phyloP scores from a whole-genome alignment of 306 rosid genomes.

The Arachis stenosperma region DNA sequence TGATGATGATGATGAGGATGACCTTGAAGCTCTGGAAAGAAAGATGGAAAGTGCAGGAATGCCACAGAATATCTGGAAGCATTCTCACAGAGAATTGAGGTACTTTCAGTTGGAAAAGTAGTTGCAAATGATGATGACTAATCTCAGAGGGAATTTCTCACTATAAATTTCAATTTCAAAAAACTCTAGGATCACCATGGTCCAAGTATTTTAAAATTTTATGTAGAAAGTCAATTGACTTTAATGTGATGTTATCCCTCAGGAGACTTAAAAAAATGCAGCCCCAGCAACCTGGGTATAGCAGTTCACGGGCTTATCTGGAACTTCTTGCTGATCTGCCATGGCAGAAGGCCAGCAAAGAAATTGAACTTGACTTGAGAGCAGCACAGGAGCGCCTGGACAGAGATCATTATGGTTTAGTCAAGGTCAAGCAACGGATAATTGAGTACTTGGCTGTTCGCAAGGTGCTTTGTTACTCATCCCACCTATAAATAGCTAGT shows the following conservation, averaged over 20 bases:
- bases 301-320: constrained; percentile 86
- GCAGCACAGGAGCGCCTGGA: constrained; percentile 90
- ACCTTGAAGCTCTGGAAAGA: constrained; percentile 84
- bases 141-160: constrained; percentile 8
- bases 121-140: constrained; percentile 11
- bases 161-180: constrained; percentile 25
- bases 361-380: constrained; percentile 78
- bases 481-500: constrained; percentile 27
- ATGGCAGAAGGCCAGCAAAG: constrained; percentile 87
- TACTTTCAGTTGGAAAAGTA: constrained; percentile 36
- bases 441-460: constrained; percentile 97
- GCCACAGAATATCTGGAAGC: constrained; percentile 97
- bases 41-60: constrained; percentile 97
- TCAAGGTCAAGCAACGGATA: constrained; percentile 92
- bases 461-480: constrained; percentile 55
- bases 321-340: constrained; percentile 99
- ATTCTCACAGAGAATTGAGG: constrained; percentile 90
- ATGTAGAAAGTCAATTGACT: constrained; percentile 28
- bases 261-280: constrained; percentile 99
- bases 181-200: constrained; percentile 5
- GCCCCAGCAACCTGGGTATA: constrained; percentile 98
- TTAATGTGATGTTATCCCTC: constrained; percentile 30
- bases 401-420: constrained; percentile 89
- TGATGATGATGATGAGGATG: constrained; percentile 96
- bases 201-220: constrained; percentile 19